Base-by-base conservation (phyloP, 345 rosid species). In the Camelina sativa region DNA sequence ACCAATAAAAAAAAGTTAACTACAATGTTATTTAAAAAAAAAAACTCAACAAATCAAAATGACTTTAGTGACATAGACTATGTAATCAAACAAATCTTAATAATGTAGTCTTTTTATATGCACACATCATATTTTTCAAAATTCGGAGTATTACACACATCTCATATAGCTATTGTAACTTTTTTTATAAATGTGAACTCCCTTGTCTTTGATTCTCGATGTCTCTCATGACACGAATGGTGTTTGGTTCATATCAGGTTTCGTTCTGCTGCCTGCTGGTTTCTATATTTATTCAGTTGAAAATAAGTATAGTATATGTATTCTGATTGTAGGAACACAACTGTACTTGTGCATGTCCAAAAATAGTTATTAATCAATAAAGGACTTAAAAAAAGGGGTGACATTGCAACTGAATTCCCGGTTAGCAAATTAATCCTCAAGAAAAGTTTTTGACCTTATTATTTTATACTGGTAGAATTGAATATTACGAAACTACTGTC, bases 401-500 rank as follows among this genome's bases (percentile, higher is more conserved):
- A 62, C 76, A 28, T 72, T 72, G 13, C 11, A 28, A 9, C 11
- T 56, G 48, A 37, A 57, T 22, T 34, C 30, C 8, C 12, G 53
- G 69, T 25, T 72, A 19, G 46, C 34, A 53, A 30, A 19, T 15
- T 25, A 17, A 30, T 63, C 34, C 23, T 28, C 32, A 10, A 35
- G 60, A 56, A 56, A 56, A 7, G 10, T 28, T 15, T 7, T 57
- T 32, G 62, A 57, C 20, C 13, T 20, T 15, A 32, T n/a, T 32
- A 32, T 16, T 30, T 25, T 13, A 55, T 25, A 28, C 5, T 4
- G 5, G 30, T 28, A 28, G 30, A 28, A 11, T 72, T 55, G 8
- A 34, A 50, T 23, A 28, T 28, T 28, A 23, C 50, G 53, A 67
- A 67, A 32, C 70, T 48, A 25, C 61, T 58, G 78, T 74, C 73